A percentile compares a stretch with the other conserved stretches of the same genome.
Conservation (phyloP, 2,329 filamentous ascomycete genomes). For the Onygena corvina region DNA sequence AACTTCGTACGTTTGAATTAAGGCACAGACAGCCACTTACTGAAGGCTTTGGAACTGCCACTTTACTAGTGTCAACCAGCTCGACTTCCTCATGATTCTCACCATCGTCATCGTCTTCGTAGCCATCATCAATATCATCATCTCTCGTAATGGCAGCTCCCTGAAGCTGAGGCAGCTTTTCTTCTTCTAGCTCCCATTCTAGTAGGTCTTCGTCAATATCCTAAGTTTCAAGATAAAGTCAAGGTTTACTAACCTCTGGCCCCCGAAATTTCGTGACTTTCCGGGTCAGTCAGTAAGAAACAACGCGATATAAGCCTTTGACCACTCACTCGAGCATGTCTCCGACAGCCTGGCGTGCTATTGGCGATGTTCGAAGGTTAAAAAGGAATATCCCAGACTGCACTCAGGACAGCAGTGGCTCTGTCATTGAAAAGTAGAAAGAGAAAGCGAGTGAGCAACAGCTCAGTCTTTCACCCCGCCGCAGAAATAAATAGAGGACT, state of each 20-base stretch:
- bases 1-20: no score
- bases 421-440: background rate
- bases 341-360: no score
- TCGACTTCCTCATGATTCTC: no score
- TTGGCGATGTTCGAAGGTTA: no score
- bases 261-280: conserved; percentile 6
- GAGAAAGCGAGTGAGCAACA: background rate
- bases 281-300: background rate
- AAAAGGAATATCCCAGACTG: no score
- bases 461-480: background rate
- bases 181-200: conserved; percentile 6
- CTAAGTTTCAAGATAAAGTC: background rate
- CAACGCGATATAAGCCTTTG: background rate
- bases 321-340: background rate
- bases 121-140: no score
- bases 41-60: background rate
- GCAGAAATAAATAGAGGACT: background rate
- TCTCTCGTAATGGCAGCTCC: background rate
- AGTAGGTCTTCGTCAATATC: background rate
- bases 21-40: no score
- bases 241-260: background rate
- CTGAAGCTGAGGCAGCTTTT: background rate
- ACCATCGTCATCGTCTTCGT: no score
- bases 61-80: background rate
- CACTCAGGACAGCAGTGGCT: no score